Evolutionary conservation across 1,284 basidiomycete species (phyloP).

Genomic region (Malassezia obtusa): DNA sequence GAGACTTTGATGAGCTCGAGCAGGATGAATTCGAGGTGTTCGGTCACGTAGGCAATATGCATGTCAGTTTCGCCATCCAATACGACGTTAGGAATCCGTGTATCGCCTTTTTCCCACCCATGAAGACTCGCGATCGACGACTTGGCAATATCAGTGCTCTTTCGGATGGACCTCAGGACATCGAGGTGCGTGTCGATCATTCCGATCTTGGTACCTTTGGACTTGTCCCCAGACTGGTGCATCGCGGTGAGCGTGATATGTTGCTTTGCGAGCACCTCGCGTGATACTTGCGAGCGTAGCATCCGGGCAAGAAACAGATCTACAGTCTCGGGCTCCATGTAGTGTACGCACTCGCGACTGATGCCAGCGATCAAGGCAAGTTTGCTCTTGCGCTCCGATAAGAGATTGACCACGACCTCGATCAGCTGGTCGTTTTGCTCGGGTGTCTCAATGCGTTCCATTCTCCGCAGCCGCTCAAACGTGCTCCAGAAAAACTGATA

Average conservation of each 20-base stretch:
- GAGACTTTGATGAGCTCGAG: constrained; percentile 79
- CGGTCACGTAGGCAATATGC: constrained; percentile 72
- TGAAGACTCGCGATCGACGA: constrained; percentile 56
- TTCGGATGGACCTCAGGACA: constrained; percentile 52
- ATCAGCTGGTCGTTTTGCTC: constrained; percentile 73
- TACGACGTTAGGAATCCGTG: constrained; percentile 57
- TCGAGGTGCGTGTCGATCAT: constrained; percentile 71
- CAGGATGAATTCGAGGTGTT: constrained; percentile 75
- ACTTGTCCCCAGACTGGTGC: constrained; percentile 31
- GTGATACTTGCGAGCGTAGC: constrained; percentile 78
- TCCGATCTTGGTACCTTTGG: constrained; percentile 52
- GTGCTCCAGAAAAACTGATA: constrained; percentile 57
- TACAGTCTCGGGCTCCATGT: constrained; percentile 65
- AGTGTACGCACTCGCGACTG: constrained; percentile 55
- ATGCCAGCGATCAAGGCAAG: constrained; percentile 42
- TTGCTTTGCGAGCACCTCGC: constrained; percentile 77
- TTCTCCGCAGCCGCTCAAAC: constrained; percentile 57
- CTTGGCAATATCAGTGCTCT: constrained; percentile 52
- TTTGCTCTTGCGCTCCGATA: constrained; percentile 59
- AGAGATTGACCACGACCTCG: constrained; percentile 57
- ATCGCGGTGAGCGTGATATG: constrained; percentile 62
- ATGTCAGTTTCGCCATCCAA: constrained; percentile 66
- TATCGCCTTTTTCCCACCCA: constrained; percentile 44
- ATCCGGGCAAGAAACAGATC: constrained; percentile 83
- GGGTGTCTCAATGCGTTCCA: constrained; percentile 63